Conservation (phyloP, 1,284 basidiomycete species). For the Salmacisia buchloeana region DNA sequence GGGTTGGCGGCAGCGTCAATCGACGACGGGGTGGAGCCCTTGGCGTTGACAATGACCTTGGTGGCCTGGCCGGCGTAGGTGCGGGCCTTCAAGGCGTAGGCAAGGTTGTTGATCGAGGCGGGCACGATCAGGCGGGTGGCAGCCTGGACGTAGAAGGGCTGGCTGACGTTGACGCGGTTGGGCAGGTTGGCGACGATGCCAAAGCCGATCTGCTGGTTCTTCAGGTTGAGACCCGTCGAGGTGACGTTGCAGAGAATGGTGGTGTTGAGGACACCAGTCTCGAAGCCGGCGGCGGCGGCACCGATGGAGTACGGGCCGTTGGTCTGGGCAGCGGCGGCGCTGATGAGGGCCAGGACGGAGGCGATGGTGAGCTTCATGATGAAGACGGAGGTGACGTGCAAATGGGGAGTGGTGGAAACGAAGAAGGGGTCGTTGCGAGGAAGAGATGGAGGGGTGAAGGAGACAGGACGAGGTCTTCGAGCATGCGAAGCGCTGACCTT, state of each 20-base stretch:
- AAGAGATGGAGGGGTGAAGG: neutral
- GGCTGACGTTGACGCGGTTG: neutral
- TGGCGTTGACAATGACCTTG: conserved; percentile 9
- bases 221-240: conserved; percentile 7
- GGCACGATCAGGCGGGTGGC: conserved; percentile 7
- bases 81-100: conserved; percentile 3
- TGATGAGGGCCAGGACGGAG: neutral
- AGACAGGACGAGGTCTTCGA: neutral
- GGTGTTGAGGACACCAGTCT: conserved; percentile 5
- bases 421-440: neutral
- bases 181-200: conserved; percentile 4
- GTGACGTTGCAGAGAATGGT: conserved; percentile 5
- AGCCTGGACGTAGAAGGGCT: conserved; percentile 5
- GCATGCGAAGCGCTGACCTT: too few species aligned
- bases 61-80: neutral
- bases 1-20: neutral
- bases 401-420: neutral
- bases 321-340: neutral
- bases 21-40: neutral
- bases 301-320: conserved; percentile 5
- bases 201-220: conserved; percentile 6
- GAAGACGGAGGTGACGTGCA: neutral
- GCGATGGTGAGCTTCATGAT: conserved; percentile 5
- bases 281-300: neutral
- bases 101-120: conserved; percentile 9